Base-by-base conservation (phyloP, 495 filamentous ascomycete genomes). In the Peziza echinospora region DNA sequence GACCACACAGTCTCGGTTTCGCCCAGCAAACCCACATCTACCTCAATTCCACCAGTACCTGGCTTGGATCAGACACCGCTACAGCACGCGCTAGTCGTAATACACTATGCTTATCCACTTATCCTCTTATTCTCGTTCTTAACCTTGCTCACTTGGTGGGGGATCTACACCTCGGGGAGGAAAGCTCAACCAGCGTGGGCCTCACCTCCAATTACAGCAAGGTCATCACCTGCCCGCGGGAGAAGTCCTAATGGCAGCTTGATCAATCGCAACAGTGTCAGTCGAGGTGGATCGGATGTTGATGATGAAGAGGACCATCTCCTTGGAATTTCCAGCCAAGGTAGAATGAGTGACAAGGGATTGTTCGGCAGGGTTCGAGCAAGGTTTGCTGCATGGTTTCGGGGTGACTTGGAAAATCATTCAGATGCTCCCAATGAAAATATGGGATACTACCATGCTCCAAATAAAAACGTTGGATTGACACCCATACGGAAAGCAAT, bases 51-150 rank as follows among this genome's bases (percentile, higher is more conserved):
- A n/a, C n/a, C n/a, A n/a, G n/a, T n/a, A n/a, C n/a, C n/a, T n/a
- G n/a, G n/a, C n/a, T n/a, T 6, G 30, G 30, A 17, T 11, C 3
- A 37, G 19, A 37, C 30, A 37, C 30, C 13, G 19, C 13, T 37
- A 5, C 30, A 37, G 19, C 30, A 37, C 30, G 13, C n/a, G 41
- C 16, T 43, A 23, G 41, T 43, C 16, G 41, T 43, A 46, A 1
- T 46, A 26, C 78, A 77, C 49, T 76, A 70, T 53, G 64, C 67
- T 48, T 81, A 74, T 53, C 78, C 81, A 5, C 70, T 82, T 47
- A 55, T 79, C 45, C 65, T 84, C 44, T 65, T 84, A 30, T 47
- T 77, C 45, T 68, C 84, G 58, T 85, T 84, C 57, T 62, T 82
- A 19, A 55, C 68, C 41, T 68, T 70, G 46, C 82, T 83, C 58